Base-by-base conservation (phyloP, 768 basidiomycete species). In the Amanita phalloides region DNA sequence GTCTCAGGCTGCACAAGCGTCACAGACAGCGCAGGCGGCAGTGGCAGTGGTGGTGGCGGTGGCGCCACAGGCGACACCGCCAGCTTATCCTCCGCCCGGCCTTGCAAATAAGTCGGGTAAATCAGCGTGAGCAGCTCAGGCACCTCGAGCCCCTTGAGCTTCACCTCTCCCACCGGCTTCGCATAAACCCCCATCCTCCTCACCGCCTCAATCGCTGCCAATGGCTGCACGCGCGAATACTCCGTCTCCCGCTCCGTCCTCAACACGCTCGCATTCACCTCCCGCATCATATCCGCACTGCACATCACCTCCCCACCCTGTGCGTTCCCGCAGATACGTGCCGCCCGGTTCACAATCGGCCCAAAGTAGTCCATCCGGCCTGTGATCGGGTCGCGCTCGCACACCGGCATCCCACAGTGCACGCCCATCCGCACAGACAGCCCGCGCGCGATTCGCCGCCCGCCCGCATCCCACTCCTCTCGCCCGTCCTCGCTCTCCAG, bases 341-440 rank as follows among this genome's bases (percentile, higher is more conserved):
- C 82, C 0, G 94, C 77, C 30, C 93, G 87, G 66, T 97, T 98
- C 58, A 95, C 91, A 81, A 96, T 90, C 1, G 92, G 85, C 0
- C 94, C 94, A 60, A 95, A 90, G 67, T 98, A 98, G 65, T 98
- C 95, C 96, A 99, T 98, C 42, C 96, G 86, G 54, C 82, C 73
- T 3, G 92, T 95, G 62, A 91, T 83, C 2, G 87, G 85, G 66
- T 99, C 96, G 3, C 81, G 77, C 61, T 96, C 94, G 62, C 92
- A 96, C 26, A 89, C 77, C 0, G 96, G 96, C 20, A 66, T 65
- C 13, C 96, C 96, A 58, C 87, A 92, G 64, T 99, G 96, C 38
- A 99, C 86, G 37, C 96, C 95, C 94, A 99, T 98, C 32, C 96
- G 82, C 3, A 98, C 89, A 17, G 91, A 91, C 14, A 99, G 68